These are phyloP conservation scores for Zopfia rhizophila DNA, from an alignment of 2,329 filamentous ascomycete species.

Conservation along the genomic window DNA sequence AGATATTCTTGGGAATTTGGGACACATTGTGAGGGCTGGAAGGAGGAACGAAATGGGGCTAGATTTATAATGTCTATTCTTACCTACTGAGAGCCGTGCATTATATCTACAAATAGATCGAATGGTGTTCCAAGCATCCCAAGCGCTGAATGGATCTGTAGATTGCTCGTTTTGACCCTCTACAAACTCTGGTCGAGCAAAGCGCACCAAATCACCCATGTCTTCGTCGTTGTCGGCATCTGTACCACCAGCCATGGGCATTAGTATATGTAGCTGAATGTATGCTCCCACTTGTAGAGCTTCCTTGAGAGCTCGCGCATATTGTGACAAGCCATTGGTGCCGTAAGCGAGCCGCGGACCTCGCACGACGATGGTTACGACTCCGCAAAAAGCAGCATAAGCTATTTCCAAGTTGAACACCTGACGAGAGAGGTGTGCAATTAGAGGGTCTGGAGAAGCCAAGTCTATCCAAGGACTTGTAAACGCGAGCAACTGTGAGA, in stretches of 20 bases:
- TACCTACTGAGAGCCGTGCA: constrained; percentile 83
- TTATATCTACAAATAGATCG: constrained; percentile 88
- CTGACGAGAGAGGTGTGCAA: constrained; percentile 88
- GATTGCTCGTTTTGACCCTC: constrained; percentile 40
- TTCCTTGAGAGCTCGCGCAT: constrained; percentile 85
- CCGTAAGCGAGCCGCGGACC: constrained; percentile 76
- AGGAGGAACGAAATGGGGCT: background rate
- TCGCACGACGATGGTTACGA: constrained; percentile 82
- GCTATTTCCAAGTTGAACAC: constrained; percentile 90
- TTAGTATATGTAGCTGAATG: constrained; percentile 80
- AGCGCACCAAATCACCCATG: constrained; percentile 63
- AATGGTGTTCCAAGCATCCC: constrained; percentile 95
- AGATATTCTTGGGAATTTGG: background rate
- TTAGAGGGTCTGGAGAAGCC: constrained; percentile 80
- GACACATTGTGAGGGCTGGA: background rate
- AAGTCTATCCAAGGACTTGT: constrained; percentile 95
- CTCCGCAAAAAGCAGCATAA: constrained; percentile 95
- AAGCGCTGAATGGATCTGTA: constrained; percentile 78
- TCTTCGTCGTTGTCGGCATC: constrained; percentile 66
- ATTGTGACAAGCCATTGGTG: constrained; percentile 72
- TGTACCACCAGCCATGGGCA: constrained; percentile 84
- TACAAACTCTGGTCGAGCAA: constrained; percentile 50
- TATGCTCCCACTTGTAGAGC: constrained; percentile 78
- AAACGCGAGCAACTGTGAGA: constrained; percentile 79
- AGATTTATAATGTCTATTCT: no score